Percentiles rank a stretch among this genome's conserved stretches.
Conservation (phyloP, 2,329 filamentous ascomycete species). For the Cladosporium sp. region DNA sequence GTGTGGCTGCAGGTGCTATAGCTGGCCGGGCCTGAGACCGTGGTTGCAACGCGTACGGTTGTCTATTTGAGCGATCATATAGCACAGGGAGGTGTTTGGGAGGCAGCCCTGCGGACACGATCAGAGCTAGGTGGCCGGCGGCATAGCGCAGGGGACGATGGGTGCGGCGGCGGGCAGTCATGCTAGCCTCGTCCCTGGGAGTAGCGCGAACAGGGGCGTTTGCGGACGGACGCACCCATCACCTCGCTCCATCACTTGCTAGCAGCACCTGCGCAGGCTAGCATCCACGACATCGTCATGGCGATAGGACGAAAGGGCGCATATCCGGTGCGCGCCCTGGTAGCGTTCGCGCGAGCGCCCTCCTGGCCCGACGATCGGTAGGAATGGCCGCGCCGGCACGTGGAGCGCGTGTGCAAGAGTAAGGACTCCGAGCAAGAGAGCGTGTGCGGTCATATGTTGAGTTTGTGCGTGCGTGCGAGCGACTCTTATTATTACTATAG, state of each 20-base stretch:
- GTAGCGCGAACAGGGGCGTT: conserved; percentile 3
- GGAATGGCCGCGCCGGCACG: not conserved
- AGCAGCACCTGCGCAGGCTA: not conserved
- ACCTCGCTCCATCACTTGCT: not conserved
- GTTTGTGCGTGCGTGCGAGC: not conserved
- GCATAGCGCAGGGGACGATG: not conserved
- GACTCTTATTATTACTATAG: conserved; percentile 2
- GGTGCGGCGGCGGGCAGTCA: not conserved
- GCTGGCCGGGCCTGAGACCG: not conserved
- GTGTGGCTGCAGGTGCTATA: conserved; percentile 5
- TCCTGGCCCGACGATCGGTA: not conserved
- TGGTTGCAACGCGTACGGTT: not conserved
- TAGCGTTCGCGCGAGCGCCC: not conserved
- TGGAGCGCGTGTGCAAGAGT: conserved; percentile 1
- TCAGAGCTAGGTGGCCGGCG: not conserved
- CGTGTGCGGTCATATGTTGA: not conserved
- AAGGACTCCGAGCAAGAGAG: too few relatives aligned
- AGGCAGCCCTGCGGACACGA: not conserved
- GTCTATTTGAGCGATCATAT: conserved; percentile 5
- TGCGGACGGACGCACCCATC: conserved; percentile 2
- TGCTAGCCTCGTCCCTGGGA: not conserved
- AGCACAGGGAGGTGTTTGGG: not conserved
- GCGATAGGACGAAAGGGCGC: conserved; percentile 7
- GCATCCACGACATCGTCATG: not conserved
- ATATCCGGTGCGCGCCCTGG: not conserved